Evolutionary conservation across 164 flowering plant genomes (phyloP).

Genomic region (Kingdonia uniflora): DNA sequence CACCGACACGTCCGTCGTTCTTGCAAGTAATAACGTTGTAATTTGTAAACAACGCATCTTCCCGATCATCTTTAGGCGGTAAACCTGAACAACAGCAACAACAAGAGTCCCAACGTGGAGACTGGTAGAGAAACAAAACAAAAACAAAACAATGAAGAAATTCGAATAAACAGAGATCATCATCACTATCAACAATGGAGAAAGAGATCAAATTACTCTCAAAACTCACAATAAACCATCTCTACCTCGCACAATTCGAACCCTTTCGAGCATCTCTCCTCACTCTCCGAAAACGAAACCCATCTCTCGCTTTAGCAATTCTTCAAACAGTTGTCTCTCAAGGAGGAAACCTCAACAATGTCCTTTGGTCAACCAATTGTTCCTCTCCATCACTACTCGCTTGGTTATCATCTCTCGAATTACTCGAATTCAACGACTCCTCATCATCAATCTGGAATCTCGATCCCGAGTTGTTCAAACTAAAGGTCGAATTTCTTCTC

Average conservation of each 20-base stretch:
- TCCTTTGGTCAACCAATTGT: constrained; percentile 49
- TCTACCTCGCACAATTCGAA: constrained; percentile 82
- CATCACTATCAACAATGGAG: constrained; percentile 30
- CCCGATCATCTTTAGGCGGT: background rate
- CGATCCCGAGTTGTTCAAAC: constrained; percentile 35
- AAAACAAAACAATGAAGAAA: too few species aligned
- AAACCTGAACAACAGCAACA: background rate
- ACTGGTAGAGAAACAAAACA: too few species aligned
- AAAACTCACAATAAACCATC: constrained; percentile 66
- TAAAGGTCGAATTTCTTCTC: constrained; percentile 65
- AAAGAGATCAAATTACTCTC: constrained; percentile 62
- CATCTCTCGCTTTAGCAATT: constrained; percentile 52
- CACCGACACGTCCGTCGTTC: too few species aligned
- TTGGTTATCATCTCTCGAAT: constrained; percentile 54
- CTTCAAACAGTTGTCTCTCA: constrained; percentile 58
- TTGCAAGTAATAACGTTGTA: too few species aligned
- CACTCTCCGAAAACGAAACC: constrained; percentile 47
- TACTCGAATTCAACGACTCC: constrained; percentile 38
- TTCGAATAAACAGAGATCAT: background rate
- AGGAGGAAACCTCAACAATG: constrained; percentile 39
- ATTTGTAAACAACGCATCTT: too few species aligned
- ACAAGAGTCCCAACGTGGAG: too few species aligned
- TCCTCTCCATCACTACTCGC: constrained; percentile 62
- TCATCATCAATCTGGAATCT: constrained; percentile 41
- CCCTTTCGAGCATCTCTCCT: constrained; percentile 64